Evolutionary conservation across 371 early-diverging fungal species (phyloP).

Genomic region (Apophysomyces sp.): DNA sequence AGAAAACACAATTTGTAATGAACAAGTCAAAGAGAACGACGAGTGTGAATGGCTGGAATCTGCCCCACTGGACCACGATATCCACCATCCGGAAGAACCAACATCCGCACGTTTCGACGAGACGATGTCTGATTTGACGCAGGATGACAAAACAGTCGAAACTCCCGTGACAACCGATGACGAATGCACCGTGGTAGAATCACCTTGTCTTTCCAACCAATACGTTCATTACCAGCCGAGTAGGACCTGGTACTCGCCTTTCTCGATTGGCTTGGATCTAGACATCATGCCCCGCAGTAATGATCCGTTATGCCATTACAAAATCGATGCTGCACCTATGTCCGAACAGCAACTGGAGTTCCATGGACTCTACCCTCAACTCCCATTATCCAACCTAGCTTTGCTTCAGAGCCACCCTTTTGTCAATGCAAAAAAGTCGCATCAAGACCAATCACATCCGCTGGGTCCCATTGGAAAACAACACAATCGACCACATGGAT

Average conservation of each 20-base stretch:
- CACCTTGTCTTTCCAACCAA: background rate
- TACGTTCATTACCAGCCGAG: slow-evolving; percentile 33
- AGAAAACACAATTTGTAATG: no score
- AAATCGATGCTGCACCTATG: background rate
- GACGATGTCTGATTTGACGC: background rate
- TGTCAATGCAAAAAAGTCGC: background rate
- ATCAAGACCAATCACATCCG: background rate
- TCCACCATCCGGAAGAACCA: background rate
- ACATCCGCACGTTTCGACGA: background rate
- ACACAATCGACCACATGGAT: background rate
- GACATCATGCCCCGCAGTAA: slow-evolving; percentile 6
- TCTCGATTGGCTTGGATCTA: background rate
- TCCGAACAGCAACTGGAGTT: background rate
- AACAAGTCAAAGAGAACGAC: no score
- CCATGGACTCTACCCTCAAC: background rate
- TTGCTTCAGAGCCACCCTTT: slow-evolving; percentile 7
- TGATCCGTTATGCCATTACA: background rate
- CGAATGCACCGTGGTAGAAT: background rate
- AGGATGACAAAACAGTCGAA: background rate
- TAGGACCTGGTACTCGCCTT: slow-evolving; percentile 21
- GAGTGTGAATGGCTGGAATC: no score
- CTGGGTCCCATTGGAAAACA: background rate
- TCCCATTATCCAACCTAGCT: background rate
- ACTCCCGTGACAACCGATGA: background rate
- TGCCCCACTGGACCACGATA: background rate